phyloP scores from a whole-genome alignment of 768 basidiomycete species.

The Pisolithus microcarpus region DNA sequence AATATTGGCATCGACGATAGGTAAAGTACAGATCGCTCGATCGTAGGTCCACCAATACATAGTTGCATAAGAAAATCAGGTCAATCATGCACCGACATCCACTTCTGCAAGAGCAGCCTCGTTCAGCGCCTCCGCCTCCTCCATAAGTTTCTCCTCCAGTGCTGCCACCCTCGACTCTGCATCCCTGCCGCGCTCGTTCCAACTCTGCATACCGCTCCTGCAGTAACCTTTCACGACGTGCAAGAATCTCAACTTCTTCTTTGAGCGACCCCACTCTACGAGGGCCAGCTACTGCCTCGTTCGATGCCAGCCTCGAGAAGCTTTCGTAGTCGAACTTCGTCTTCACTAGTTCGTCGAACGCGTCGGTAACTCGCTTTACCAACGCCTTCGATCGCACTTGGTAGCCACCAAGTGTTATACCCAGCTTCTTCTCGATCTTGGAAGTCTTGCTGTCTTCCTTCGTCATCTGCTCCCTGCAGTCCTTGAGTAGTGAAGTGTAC shows the following conservation, averaged over 20 bases:
- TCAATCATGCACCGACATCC: slow-evolving; percentile 28
- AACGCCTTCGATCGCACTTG: slow-evolving; percentile 65
- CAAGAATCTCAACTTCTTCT: slow-evolving; percentile 81
- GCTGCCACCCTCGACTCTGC: slow-evolving; percentile 47
- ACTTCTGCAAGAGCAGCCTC: slow-evolving; percentile 66
- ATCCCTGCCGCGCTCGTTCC: slow-evolving; percentile 59
- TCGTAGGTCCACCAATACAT: slow-evolving; percentile 1
- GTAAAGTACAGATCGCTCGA: neutral
- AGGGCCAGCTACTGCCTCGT: slow-evolving; percentile 74
- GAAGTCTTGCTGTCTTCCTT: slow-evolving; percentile 73
- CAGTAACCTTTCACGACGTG: slow-evolving; percentile 66
- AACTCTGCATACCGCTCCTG: slow-evolving; percentile 85
- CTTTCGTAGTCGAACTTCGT: slow-evolving; percentile 69
- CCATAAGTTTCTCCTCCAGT: slow-evolving; percentile 84
- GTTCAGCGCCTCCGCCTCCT: slow-evolving; percentile 74
- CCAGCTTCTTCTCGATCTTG: slow-evolving; percentile 89
- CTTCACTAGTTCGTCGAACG: slow-evolving; percentile 65
- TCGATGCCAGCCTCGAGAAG: slow-evolving; percentile 63
- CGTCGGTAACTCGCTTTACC: slow-evolving; percentile 52
- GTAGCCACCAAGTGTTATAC: slow-evolving; percentile 86
- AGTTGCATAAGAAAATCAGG: slow-evolving; percentile 6
- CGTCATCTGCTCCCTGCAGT: slow-evolving; percentile 63
- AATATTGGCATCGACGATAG: neutral
- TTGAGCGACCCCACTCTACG: slow-evolving; percentile 68
- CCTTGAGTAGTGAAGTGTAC: slow-evolving; percentile 51